Conservation (phyloP, 1,284 basidiomycete species). For the Apiotrichum siamense region DNA sequence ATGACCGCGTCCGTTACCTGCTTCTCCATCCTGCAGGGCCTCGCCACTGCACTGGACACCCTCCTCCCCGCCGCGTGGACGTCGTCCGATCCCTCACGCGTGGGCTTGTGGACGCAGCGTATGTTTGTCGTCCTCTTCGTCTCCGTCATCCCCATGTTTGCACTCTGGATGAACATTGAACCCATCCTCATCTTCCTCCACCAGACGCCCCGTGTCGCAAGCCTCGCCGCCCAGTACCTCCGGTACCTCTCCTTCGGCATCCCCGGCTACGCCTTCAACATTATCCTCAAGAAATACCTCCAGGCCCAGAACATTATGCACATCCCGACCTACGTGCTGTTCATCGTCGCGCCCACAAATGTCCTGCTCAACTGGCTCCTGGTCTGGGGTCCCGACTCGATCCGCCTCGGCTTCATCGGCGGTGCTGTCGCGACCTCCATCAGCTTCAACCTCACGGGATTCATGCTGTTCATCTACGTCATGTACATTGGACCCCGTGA, state of each 20-base stretch:
- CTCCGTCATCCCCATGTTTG: conserved; percentile 45
- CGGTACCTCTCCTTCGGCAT: conserved; percentile 72
- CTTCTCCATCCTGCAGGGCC: conserved; percentile 73
- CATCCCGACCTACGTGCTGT: conserved; percentile 77
- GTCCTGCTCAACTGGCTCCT: conserved; percentile 75
- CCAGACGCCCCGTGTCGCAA: conserved; percentile 79
- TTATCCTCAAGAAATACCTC: conserved; percentile 58
- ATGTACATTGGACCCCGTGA: conserved; percentile 65
- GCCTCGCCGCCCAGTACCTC: conserved; percentile 68
- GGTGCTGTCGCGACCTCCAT: conserved; percentile 85
- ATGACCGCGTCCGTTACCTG: conserved; percentile 49
- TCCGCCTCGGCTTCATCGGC: conserved; percentile 84
- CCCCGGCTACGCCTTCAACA: conserved; percentile 62
- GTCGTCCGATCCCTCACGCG: conserved; percentile 68
- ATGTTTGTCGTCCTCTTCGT: conserved; percentile 66
- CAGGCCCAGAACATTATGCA: conserved; percentile 82
- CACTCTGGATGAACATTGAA: conserved; percentile 73
- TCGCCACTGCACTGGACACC: conserved; percentile 78
- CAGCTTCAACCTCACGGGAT: conserved; percentile 72
- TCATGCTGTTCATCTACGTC: conserved; percentile 64
- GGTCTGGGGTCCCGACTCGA: conserved; percentile 72
- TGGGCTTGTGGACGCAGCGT: conserved; percentile 84
- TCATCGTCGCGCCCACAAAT: conserved; percentile 81
- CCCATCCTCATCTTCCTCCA: conserved; percentile 65
- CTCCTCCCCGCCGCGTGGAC: conserved; percentile 89